Evolutionary conservation across 2,329 filamentous ascomycete genomes (phyloP).

Genomic region (Curvularia sp.): DNA sequence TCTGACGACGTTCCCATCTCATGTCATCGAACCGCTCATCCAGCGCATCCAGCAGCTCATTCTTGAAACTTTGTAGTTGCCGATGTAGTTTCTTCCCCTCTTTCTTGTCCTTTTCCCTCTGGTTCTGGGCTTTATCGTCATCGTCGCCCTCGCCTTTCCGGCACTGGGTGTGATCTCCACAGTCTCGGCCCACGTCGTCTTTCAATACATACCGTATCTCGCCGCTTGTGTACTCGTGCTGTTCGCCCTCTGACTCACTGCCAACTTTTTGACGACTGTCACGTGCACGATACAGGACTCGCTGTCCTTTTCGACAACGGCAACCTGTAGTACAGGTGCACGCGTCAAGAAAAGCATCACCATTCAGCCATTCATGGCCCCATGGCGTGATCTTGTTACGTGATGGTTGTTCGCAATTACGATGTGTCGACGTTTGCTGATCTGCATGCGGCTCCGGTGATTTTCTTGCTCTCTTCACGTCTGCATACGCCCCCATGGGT

Average conservation of each 20-base stretch:
- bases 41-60: constrained; percentile 23
- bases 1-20: constrained; percentile 8
- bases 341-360: constrained; percentile 37
- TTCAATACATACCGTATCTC: constrained; percentile 39
- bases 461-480: not conserved
- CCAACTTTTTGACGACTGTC: not conserved
- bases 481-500: constrained; percentile 25
- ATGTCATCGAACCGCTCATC: constrained; percentile 19
- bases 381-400: constrained; percentile 22
- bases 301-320: constrained; percentile 37
- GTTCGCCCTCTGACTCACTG: constrained; percentile 7
- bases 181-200: constrained; percentile 36
- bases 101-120: constrained; percentile 16
- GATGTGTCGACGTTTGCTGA: constrained; percentile 9
- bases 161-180: constrained; percentile 33
- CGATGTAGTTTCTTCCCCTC: constrained; percentile 16
- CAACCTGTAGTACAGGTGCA: constrained; percentile 42
- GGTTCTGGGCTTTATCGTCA: constrained; percentile 8
- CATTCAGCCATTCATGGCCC: constrained; percentile 33
- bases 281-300: constrained; percentile 33
- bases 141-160: constrained; percentile 9
- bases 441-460: constrained; percentile 6
- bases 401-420: constrained; percentile 21
- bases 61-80: constrained; percentile 20
- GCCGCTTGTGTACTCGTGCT: constrained; percentile 19